These are phyloP conservation scores for Penicillium freii DNA, from an alignment of 2,329 filamentous ascomycete species.

Conservation along the genomic window DNA sequence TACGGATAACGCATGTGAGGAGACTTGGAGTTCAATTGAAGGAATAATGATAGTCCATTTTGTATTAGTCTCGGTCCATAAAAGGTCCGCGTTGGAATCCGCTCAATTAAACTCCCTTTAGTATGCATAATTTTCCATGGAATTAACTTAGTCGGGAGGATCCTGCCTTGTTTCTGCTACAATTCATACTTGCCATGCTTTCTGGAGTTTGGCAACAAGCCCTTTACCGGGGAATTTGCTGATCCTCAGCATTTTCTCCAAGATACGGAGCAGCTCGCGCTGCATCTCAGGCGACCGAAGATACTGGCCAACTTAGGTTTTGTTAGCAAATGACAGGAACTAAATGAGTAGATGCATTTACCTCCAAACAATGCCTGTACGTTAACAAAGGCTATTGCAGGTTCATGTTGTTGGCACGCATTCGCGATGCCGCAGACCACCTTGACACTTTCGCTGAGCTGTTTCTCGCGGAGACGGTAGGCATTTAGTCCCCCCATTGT, in stretches of 20 bases:
- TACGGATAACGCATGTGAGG: neutral
- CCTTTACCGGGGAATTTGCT: conserved; percentile 14
- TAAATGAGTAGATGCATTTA: neutral
- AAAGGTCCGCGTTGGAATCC: neutral
- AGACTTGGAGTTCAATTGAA: neutral
- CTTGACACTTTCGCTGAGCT: conserved; percentile 16
- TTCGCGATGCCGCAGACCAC: conserved; percentile 13
- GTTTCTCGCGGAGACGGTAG: conserved; percentile 31
- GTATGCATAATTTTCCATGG: neutral
- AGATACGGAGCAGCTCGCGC: conserved; percentile 8
- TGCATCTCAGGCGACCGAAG: conserved; percentile 13
- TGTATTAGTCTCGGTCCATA: conserved; percentile 16
- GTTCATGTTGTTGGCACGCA: conserved; percentile 18
- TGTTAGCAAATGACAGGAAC: neutral
- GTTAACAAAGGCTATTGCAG: conserved; percentile 22
- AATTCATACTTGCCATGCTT: conserved; percentile 7
- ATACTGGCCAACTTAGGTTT: conserved; percentile 13
- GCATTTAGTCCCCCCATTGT: conserved; percentile 50
- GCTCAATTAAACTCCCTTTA: neutral
- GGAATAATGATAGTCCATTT: neutral
- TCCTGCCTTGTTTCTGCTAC: conserved; percentile 17
- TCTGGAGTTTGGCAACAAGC: conserved; percentile 13
- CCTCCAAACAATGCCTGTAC: conserved; percentile 24
- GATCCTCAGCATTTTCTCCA: conserved; percentile 17
- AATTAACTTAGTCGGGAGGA: neutral